phyloP scores from a whole-genome alignment of 345 rosid species.

The Salix suchowensis region DNA sequence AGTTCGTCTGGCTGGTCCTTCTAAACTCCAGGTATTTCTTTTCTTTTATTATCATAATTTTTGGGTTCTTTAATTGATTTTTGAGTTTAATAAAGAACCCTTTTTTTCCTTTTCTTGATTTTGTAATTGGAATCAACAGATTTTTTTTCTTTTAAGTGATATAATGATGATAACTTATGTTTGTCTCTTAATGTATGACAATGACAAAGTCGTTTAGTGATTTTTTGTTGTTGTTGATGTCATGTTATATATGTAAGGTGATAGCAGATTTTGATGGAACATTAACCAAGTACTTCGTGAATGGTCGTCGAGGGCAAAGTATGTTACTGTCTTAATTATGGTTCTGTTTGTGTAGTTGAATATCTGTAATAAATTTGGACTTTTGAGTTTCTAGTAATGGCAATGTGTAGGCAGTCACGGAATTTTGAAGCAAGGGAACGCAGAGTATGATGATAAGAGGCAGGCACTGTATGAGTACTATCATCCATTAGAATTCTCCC shows the following conservation, averaged over 20 bases:
- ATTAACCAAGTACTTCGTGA: constrained; percentile 54
- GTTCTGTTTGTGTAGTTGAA: background rate
- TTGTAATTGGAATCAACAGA: background rate
- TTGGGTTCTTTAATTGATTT: background rate
- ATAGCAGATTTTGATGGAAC: constrained; percentile 91
- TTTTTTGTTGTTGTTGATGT: background rate
- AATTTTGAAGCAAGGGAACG: constrained; percentile 71
- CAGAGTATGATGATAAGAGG: constrained; percentile 69
- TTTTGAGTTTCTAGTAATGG: background rate
- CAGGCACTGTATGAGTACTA: constrained; percentile 58
- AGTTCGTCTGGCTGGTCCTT: constrained; percentile 59
- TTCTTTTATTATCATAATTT: background rate
- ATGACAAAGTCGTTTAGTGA: background rate
- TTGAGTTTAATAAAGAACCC: background rate
- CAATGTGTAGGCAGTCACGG: constrained; percentile 63
- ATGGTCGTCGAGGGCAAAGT: constrained; percentile 68
- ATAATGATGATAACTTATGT: background rate
- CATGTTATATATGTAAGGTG: constrained; percentile 26
- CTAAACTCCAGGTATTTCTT: constrained; percentile 67
- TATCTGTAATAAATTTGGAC: background rate
- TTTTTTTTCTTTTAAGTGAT: background rate
- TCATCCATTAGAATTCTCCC: constrained; percentile 77
- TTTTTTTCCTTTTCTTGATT: background rate
- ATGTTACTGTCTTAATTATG: constrained; percentile 10
- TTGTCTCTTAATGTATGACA: background rate